Percentiles rank a stretch among this genome's conserved stretches.
These are phyloP conservation scores for Corymbia maculata DNA, from an alignment of 345 rosid genomes.

Conservation along the genomic window DNA sequence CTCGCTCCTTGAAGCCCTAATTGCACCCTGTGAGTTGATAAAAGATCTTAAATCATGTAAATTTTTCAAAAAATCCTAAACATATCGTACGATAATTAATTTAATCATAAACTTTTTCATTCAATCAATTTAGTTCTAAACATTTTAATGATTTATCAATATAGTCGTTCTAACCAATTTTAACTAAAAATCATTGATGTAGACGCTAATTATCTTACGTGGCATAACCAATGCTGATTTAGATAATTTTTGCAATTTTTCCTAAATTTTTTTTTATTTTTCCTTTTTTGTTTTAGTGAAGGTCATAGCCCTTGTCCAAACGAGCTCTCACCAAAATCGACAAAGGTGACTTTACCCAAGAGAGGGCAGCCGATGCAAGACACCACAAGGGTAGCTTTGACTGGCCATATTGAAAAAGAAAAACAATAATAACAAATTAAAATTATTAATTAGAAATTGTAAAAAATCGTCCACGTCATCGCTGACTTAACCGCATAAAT, in stretches of 20 bases:
- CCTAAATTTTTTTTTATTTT: fast-evolving
- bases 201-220: fast-evolving
- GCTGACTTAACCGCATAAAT: too few relatives aligned
- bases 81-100: fast-evolving
- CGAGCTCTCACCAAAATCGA: neutral
- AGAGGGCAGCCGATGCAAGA: fast-evolving
- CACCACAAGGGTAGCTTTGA: neutral
- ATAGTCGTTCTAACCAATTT: fast-evolving
- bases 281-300: fast-evolving
- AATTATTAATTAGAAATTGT: too few relatives aligned
- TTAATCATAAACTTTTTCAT: fast-evolving
- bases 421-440: fast-evolving
- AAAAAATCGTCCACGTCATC: fast-evolving
- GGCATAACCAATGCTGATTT: fast-evolving
- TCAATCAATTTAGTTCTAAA: fast-evolving
- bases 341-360: neutral
- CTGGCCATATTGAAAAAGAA: neutral
- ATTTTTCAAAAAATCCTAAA: neutral
- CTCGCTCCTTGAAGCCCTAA: neutral
- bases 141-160: too few relatives aligned
- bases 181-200: fast-evolving
- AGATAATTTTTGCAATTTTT: neutral
- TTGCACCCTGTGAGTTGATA: neutral
- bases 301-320: fast-evolving
- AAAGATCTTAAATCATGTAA: neutral